Evolutionary conservation across 306 rosid species (phyloP).

Genomic region (Castanea sativa): DNA sequence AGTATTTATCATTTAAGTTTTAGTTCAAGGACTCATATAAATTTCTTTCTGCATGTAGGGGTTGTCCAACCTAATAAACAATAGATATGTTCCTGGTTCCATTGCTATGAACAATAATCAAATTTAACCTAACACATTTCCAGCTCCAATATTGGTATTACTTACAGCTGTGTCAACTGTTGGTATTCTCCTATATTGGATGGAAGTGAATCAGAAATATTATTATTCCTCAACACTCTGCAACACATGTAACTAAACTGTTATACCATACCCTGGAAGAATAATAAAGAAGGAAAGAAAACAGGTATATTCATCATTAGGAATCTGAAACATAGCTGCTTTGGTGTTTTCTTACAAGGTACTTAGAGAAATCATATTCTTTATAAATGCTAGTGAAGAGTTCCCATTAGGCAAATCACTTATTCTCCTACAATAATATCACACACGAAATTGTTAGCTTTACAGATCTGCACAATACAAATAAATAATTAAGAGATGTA

Average conservation of each 20-base stretch:
- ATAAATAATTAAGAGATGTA: too few relatives aligned
- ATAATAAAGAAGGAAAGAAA: neutral
- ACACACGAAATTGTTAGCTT: too few relatives aligned
- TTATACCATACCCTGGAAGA: conserved; percentile 18
- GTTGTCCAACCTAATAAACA: neutral
- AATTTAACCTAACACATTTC: conserved; percentile 3
- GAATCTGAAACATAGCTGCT: too few relatives aligned
- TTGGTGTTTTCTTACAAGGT: too few relatives aligned
- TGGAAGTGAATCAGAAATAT: conserved; percentile 70
- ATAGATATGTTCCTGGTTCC: too few relatives aligned
- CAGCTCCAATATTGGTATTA: neutral
- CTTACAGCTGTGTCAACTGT: conserved; percentile 56
- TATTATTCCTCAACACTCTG: conserved; percentile 74
- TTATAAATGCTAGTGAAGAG: too few relatives aligned
- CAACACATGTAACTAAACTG: conserved; percentile 21
- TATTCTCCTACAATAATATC: too few relatives aligned
- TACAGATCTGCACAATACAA: too few relatives aligned
- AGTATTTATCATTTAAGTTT: neutral
- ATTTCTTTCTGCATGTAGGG: neutral
- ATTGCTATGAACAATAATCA: neutral
- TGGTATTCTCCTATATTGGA: conserved; percentile 52
- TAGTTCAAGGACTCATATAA: neutral
- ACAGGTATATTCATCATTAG: too few relatives aligned
- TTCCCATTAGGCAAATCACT: too few relatives aligned
- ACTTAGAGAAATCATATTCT: too few relatives aligned